Percentiles rank a stretch among this genome's conserved stretches.
Conservation (phyloP, 1,284 basidiomycete species). For the Peniophora sp. region DNA sequence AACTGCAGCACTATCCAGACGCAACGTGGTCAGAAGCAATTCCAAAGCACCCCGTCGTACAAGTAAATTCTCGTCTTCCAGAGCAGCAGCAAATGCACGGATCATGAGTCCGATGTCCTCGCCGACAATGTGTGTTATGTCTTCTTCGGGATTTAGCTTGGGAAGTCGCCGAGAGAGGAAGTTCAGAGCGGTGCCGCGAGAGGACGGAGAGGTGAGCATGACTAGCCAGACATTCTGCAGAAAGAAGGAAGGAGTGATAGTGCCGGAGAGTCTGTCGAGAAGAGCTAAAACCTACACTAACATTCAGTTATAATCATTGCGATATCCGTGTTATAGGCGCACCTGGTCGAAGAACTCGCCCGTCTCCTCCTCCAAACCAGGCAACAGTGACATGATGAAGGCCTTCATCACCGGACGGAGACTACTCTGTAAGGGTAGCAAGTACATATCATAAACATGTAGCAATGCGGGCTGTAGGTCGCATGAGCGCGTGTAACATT, state of each 20-base stretch:
- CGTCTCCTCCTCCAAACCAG: slow-evolving; percentile 92
- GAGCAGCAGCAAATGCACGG: slow-evolving; percentile 79
- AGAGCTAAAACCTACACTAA: slow-evolving; percentile 65
- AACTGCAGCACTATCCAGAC: slow-evolving; percentile 64
- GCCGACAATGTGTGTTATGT: slow-evolving; percentile 70
- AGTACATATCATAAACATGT: slow-evolving; percentile 84
- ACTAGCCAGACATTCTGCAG: slow-evolving; percentile 93
- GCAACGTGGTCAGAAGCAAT: slow-evolving; percentile 68
- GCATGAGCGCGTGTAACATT: neutral
- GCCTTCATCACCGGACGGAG: slow-evolving; percentile 91
- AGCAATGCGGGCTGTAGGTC: slow-evolving; percentile 69
- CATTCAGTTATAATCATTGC: slow-evolving; percentile 1
- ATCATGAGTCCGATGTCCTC: slow-evolving; percentile 90
- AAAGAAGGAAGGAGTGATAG: slow-evolving; percentile 84
- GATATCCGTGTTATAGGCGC: slow-evolving; percentile 8
- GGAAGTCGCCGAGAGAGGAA: slow-evolving; percentile 80
- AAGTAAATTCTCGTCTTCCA: slow-evolving; percentile 87
- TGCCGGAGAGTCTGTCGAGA: slow-evolving; percentile 76
- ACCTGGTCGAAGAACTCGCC: slow-evolving; percentile 97
- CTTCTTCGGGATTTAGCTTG: slow-evolving; percentile 60
- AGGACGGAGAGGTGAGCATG: slow-evolving; percentile 84
- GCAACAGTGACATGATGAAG: slow-evolving; percentile 87
- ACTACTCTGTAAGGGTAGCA: slow-evolving; percentile 77
- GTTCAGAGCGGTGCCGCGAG: slow-evolving; percentile 83
- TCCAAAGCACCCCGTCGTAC: slow-evolving; percentile 81